phyloP scores from a whole-genome alignment of 805 yeast genomes.

The Vanderwaltozyma polyspora region DNA sequence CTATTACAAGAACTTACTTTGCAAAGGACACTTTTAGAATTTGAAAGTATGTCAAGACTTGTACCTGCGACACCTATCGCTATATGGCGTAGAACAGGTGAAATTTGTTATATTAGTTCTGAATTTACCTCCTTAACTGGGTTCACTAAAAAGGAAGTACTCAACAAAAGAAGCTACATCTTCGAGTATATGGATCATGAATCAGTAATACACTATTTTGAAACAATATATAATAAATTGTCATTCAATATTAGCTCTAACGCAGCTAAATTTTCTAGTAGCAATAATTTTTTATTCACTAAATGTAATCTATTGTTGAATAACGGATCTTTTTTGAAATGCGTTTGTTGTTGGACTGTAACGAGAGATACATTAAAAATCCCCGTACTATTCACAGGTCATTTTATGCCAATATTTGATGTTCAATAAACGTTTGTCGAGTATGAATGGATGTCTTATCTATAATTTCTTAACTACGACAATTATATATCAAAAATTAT shows the following conservation, averaged over 20 bases:
- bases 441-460: no score
- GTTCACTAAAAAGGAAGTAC: slow-evolving; percentile 43
- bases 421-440: no score
- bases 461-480: no score
- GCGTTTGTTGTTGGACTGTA: slow-evolving; percentile 78
- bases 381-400: slow-evolving; percentile 77
- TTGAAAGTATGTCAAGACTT: slow-evolving; percentile 36
- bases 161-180: slow-evolving; percentile 54
- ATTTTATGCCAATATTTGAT: slow-evolving; percentile 53
- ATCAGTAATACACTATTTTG: slow-evolving; percentile 60
- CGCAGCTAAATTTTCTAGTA: slow-evolving; percentile 4
- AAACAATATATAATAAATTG: slow-evolving; percentile 48
- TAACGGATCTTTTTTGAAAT: slow-evolving; percentile 35
- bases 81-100: slow-evolving; percentile 81
- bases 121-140: slow-evolving; percentile 65
- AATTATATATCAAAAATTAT: no score
- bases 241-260: slow-evolving; percentile 36
- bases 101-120: slow-evolving; percentile 66
- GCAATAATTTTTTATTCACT: slow-evolving; percentile 19
- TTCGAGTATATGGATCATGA: slow-evolving; percentile 78
- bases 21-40: slow-evolving; percentile 47
- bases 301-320: slow-evolving; percentile 31
- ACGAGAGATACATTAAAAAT: slow-evolving; percentile 74
- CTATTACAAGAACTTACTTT: slow-evolving; percentile 50
- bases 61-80: slow-evolving; percentile 65